Percentiles rank a stretch among this genome's conserved stretches.
phyloP scores from a whole-genome alignment of 2,329 filamentous ascomycete species.

The Daldinia sp. region DNA sequence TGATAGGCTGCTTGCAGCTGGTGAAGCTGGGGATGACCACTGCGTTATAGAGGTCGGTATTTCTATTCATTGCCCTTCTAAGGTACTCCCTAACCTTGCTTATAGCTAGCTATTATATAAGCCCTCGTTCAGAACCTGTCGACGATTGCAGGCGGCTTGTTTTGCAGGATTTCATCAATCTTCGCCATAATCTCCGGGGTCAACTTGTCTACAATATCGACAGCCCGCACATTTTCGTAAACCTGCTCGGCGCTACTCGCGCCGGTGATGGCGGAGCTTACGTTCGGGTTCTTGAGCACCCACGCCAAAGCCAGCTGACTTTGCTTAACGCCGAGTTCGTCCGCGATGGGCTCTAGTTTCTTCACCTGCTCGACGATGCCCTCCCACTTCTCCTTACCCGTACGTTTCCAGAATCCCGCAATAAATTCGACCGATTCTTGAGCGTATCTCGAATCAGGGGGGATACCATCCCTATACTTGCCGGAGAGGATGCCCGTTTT shows the following conservation, averaged over 20 bases:
- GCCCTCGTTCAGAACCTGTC: constrained; percentile 44
- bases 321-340: constrained; percentile 67
- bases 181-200: constrained; percentile 66
- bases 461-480: constrained; percentile 71
- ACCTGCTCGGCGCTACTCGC: constrained; percentile 67
- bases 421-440: constrained; percentile 65
- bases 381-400: constrained; percentile 62
- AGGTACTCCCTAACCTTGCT: background rate
- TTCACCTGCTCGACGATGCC: constrained; percentile 66
- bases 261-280: constrained; percentile 68
- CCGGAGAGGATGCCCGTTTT: constrained; percentile 68
- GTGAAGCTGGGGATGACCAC: background rate
- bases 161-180: constrained; percentile 66
- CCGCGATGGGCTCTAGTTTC: constrained; percentile 68
- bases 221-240: constrained; percentile 65
- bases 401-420: constrained; percentile 60
- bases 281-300: constrained; percentile 68
- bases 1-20: background rate
- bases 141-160: constrained; percentile 60
- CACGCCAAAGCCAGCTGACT: constrained; percentile 67
- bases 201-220: constrained; percentile 62
- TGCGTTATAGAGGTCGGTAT: background rate
- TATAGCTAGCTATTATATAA: background rate
- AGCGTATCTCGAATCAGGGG: constrained; percentile 48
- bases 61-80: background rate